Evolutionary conservation across 2,329 filamentous ascomycete species (phyloP).

Genomic region (Orbilia brochopaga): DNA sequence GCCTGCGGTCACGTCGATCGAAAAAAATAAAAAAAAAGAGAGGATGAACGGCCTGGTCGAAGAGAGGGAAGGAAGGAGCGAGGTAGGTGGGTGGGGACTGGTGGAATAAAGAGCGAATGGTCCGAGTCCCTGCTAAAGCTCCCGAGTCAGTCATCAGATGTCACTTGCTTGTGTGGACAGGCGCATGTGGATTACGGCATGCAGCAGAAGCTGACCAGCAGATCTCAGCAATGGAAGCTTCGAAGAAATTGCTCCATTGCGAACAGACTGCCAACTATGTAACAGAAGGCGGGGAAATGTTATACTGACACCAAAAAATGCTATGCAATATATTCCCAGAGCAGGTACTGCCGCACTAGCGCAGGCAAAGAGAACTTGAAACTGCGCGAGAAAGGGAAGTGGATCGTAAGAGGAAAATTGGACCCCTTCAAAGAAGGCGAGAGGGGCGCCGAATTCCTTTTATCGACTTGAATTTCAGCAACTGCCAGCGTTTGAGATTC

Average conservation of each 20-base stretch:
- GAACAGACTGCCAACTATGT: slow-evolving; percentile 6
- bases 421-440: slow-evolving; percentile 22
- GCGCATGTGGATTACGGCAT: neutral
- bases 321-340: slow-evolving; percentile 43
- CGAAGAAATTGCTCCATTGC: slow-evolving; percentile 32
- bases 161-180: neutral
- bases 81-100: slow-evolving; percentile 33
- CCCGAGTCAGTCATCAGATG: slow-evolving; percentile 6
- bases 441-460: slow-evolving; percentile 50
- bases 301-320: slow-evolving; percentile 38
- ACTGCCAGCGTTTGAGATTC: slow-evolving; percentile 33
- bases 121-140: neutral
- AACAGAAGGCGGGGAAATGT: slow-evolving; percentile 38
- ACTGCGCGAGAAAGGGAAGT: slow-evolving; percentile 43
- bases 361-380: slow-evolving; percentile 39
- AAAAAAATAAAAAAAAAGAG: slow-evolving; percentile 25
- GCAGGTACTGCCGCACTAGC: slow-evolving; percentile 34
- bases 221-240: slow-evolving; percentile 30
- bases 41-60: slow-evolving; percentile 9
- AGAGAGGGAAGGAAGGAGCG: slow-evolving; percentile 21
- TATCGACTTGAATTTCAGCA: slow-evolving; percentile 29
- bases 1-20: slow-evolving; percentile 28
- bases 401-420: slow-evolving; percentile 45
- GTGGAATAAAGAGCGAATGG: slow-evolving; percentile 26
- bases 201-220: neutral